phyloP scores from a whole-genome alignment of 1,284 basidiomycete species.

The Grifola frondosa region DNA sequence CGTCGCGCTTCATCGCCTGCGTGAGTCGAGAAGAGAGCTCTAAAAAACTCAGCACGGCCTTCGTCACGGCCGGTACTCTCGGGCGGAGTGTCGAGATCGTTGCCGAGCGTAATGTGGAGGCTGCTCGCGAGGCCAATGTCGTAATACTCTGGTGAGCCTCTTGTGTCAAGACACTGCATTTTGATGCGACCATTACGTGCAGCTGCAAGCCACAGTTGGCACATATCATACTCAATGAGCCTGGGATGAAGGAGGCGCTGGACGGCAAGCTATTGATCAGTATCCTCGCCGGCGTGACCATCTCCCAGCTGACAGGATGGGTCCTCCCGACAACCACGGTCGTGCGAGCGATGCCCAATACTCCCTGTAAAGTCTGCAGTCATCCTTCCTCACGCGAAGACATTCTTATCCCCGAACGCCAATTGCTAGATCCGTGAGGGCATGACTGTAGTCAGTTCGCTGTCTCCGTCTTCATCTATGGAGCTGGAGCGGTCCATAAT shows the following conservation, averaged over 20 bases:
- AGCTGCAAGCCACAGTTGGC: conserved; percentile 97
- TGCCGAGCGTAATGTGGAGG: conserved; percentile 69
- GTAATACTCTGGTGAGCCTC: conserved; percentile 78
- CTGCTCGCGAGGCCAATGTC: conserved; percentile 79
- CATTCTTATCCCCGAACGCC: not conserved
- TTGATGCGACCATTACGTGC: conserved; percentile 2
- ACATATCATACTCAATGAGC: conserved; percentile 68
- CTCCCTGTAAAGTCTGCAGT: conserved; percentile 82
- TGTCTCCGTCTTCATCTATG: conserved; percentile 51
- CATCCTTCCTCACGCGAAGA: not conserved
- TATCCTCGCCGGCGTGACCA: conserved; percentile 94
- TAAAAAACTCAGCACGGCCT: conserved; percentile 65
- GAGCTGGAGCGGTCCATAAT: conserved; percentile 76
- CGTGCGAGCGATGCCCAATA: conserved; percentile 98
- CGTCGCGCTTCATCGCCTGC: conserved; percentile 86
- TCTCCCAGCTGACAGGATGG: conserved; percentile 77
- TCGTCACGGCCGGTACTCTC: conserved; percentile 55
- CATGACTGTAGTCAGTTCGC: conserved; percentile 88
- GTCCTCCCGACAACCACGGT: conserved; percentile 80
- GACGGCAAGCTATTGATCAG: conserved; percentile 92
- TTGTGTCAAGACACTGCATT: not conserved
- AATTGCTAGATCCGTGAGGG: conserved; percentile 97
- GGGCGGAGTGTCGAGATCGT: conserved; percentile 71
- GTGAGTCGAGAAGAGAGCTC: conserved; percentile 82
- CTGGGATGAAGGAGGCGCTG: conserved; percentile 86